Evolutionary conservation across 2,329 filamentous ascomycete genomes (phyloP).

Genomic region (Clathrospora elynae): DNA sequence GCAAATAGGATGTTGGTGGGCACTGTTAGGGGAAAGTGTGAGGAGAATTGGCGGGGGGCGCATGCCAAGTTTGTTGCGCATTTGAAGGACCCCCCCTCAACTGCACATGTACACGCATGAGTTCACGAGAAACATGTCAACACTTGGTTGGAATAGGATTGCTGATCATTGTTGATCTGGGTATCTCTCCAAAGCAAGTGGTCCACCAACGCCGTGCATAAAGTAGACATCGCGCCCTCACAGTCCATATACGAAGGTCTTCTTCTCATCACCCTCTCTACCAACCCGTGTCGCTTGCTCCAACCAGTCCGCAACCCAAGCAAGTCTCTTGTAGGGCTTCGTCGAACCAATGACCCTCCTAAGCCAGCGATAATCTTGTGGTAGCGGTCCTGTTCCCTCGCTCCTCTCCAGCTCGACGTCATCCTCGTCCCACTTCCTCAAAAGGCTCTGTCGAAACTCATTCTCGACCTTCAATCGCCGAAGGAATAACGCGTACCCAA

Average conservation of each 20-base stretch:
- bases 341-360: constrained; percentile 9
- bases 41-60: constrained; percentile 42
- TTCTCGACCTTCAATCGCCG: constrained; percentile 49
- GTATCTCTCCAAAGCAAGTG: too few species aligned
- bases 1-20: constrained; percentile 41
- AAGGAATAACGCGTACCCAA: constrained; percentile 51
- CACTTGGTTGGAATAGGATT: too few species aligned
- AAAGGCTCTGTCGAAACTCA: constrained; percentile 33
- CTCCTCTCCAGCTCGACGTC: constrained; percentile 45
- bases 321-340: constrained; percentile 19
- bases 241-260: constrained; percentile 54
- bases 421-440: constrained; percentile 47
- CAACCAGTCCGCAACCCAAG: constrained; percentile 33
- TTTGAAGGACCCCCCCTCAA: too few species aligned
- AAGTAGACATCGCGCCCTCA: too few species aligned
- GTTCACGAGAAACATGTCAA: too few species aligned
- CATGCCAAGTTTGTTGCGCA: constrained; percentile 40
- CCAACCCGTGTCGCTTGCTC: constrained; percentile 44
- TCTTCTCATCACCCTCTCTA: constrained; percentile 53
- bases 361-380: constrained; percentile 35
- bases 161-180: too few species aligned
- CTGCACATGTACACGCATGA: too few species aligned
- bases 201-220: too few species aligned
- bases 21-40: constrained; percentile 46
- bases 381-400: constrained; percentile 39